Evolutionary conservation across 1,284 basidiomycete genomes (phyloP).

Genomic region (Pseudozyma thailandica): DNA sequence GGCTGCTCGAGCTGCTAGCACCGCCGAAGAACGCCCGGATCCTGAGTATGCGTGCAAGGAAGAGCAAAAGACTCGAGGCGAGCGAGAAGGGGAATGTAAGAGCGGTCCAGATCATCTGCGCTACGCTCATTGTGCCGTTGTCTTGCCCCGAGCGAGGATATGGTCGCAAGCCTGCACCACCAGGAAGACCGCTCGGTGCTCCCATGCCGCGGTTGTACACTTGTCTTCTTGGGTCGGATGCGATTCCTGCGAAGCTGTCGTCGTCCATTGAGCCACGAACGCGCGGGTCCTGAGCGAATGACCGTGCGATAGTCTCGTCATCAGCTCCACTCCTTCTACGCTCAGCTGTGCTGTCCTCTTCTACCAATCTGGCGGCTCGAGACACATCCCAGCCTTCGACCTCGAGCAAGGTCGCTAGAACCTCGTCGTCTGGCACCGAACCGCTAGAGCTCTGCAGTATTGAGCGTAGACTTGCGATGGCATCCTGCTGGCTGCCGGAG

Average conservation of each 20-base stretch:
- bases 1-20: background rate
- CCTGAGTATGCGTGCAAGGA: conserved; percentile 36
- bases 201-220: conserved; percentile 4
- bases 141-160: conserved; percentile 12
- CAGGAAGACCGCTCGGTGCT: conserved; percentile 20
- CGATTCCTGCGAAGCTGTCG: conserved; percentile 8
- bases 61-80: conserved; percentile 39
- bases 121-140: conserved; percentile 15
- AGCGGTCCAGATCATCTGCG: conserved; percentile 48
- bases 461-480: conserved; percentile 34
- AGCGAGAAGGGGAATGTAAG: conserved; percentile 52
- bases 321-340: conserved; percentile 46
- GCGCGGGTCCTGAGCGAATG: conserved; percentile 33
- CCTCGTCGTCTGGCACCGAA: conserved; percentile 27
- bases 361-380: conserved; percentile 37
- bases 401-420: conserved; percentile 45
- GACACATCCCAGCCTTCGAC: conserved; percentile 49
- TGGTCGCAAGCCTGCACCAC: conserved; percentile 36
- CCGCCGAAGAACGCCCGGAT: conserved; percentile 34
- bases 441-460: conserved; percentile 23
- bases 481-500: conserved; percentile 36
- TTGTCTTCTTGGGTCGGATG: background rate
- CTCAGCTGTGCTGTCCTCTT: conserved; percentile 43
- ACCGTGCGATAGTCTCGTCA: conserved; percentile 47
- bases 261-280: conserved; percentile 31